Percentiles rank a stretch among this genome's conserved stretches.
phyloP scores from a whole-genome alignment of 148 eudicot species.

The Pouteria glomerata region DNA sequence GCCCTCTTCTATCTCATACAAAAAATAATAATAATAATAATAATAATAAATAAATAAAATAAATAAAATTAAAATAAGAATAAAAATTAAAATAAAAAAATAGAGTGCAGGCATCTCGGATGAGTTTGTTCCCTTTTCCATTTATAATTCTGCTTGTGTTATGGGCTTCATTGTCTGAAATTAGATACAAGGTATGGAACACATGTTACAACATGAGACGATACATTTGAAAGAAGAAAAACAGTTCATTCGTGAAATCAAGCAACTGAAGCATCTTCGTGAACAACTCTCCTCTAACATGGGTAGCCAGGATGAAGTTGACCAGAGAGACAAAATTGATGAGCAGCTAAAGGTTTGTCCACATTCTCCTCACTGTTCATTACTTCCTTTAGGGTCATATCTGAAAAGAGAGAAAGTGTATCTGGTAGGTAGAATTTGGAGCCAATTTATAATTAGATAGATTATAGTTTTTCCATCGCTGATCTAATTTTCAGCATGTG shows the following conservation, averaged over 20 bases:
- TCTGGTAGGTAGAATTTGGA: too few species aligned
- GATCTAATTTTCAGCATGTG: constrained; percentile 10
- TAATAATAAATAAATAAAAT: too few species aligned
- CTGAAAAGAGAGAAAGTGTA: too few species aligned
- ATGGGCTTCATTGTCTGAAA: constrained; percentile 11
- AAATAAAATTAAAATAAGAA: too few species aligned
- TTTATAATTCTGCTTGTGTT: background rate
- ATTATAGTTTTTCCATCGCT: too few species aligned
- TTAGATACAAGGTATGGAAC: constrained; percentile 69
- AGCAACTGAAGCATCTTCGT: constrained; percentile 63
- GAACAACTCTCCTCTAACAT: constrained; percentile 55
- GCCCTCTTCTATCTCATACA: constrained; percentile 7
- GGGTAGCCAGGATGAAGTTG: constrained; percentile 65
- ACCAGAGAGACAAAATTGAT: constrained; percentile 53
- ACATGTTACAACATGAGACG: constrained; percentile 81
- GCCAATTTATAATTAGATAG: background rate
- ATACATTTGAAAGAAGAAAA: constrained; percentile 71
- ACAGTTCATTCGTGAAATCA: constrained; percentile 75
- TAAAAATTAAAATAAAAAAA: too few species aligned
- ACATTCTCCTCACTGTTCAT: too few species aligned
- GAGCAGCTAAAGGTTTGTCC: constrained; percentile 67
- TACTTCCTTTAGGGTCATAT: too few species aligned
- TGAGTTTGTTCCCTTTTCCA: background rate
- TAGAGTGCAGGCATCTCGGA: background rate
- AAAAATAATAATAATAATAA: too few species aligned